Conservation (phyloP, 2,329 filamentous ascomycete species). For the Ophiostoma montium region DNA sequence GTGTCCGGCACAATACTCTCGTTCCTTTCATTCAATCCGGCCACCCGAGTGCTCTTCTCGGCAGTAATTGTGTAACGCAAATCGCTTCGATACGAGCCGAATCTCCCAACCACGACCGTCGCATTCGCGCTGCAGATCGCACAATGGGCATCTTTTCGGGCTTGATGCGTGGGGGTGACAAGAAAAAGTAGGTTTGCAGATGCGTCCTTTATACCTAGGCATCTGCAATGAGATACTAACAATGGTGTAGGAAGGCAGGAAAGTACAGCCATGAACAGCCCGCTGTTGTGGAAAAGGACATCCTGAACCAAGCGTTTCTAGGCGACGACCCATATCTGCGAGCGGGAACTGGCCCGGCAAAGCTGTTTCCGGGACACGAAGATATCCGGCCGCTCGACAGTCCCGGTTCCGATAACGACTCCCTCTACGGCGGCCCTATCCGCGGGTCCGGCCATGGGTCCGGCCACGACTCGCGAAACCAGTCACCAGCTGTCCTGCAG, state of each 20-base stretch:
- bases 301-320: slow-evolving; percentile 21
- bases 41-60: no score
- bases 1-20: no score
- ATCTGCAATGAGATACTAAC: not conserved
- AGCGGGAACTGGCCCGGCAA: slow-evolving; percentile 7
- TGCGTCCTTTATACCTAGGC: not conserved
- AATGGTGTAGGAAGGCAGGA: slow-evolving; percentile 17
- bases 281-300: slow-evolving; percentile 17
- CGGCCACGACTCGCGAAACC: not conserved
- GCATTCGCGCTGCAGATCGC: not conserved
- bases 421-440: not conserved
- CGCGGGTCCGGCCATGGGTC: not conserved
- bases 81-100: no score
- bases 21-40: no score
- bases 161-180: slow-evolving; percentile 39
- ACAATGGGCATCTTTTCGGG: slow-evolving; percentile 46
- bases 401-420: not conserved
- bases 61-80: no score
- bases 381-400: slow-evolving; percentile 16
- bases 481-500: not conserved
- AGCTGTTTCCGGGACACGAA: slow-evolving; percentile 13
- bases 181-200: slow-evolving; percentile 39
- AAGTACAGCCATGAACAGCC: slow-evolving; percentile 7
- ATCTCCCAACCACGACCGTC: not conserved
- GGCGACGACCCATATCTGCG: slow-evolving; percentile 25